These are phyloP conservation scores for Lignosus rhinocerotis DNA, from an alignment of 1,284 basidiomycete genomes.

Conservation along the genomic window DNA sequence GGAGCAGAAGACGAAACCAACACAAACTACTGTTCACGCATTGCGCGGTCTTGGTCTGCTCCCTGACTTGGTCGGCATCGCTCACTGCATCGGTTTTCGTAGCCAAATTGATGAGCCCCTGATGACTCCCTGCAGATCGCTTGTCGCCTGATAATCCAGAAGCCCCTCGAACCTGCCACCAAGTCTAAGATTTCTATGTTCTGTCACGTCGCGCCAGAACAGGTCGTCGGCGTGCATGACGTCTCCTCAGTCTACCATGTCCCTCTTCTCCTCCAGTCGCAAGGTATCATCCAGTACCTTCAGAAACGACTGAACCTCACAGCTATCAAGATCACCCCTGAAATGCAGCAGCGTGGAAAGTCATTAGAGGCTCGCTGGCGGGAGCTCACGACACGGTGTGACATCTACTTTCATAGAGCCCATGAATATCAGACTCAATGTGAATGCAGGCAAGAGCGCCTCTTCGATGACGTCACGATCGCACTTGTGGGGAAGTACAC, in stretches of 20 bases:
- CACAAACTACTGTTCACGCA: constrained; percentile 95
- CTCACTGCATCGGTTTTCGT: constrained; percentile 13
- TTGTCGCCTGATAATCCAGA: constrained; percentile 76
- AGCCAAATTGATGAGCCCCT: background rate
- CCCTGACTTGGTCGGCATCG: constrained; percentile 80
- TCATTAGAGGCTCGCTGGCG: constrained; percentile 79
- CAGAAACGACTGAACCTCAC: constrained; percentile 80
- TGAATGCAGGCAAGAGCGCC: constrained; percentile 74
- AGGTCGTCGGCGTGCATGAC: constrained; percentile 97
- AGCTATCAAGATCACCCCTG: constrained; percentile 54
- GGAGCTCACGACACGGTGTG: constrained; percentile 73
- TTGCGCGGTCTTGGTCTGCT: constrained; percentile 91
- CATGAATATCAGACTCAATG: background rate
- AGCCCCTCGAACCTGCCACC: constrained; percentile 79
- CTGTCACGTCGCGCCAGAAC: constrained; percentile 93
- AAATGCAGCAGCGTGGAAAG: constrained; percentile 64
- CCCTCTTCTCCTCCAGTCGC: constrained; percentile 88
- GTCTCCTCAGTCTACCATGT: constrained; percentile 98
- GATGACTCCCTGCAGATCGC: constrained; percentile 66
- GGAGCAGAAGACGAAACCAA: constrained; percentile 99
- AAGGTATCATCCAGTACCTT: constrained; percentile 89
- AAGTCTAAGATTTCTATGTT: constrained; percentile 99
- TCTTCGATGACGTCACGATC: constrained; percentile 91
- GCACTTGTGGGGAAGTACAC: constrained; percentile 98
- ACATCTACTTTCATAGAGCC: constrained; percentile 32